phyloP scores from a whole-genome alignment of 1,284 basidiomycete species.

The Mycosarcoma mackinlayi region DNA sequence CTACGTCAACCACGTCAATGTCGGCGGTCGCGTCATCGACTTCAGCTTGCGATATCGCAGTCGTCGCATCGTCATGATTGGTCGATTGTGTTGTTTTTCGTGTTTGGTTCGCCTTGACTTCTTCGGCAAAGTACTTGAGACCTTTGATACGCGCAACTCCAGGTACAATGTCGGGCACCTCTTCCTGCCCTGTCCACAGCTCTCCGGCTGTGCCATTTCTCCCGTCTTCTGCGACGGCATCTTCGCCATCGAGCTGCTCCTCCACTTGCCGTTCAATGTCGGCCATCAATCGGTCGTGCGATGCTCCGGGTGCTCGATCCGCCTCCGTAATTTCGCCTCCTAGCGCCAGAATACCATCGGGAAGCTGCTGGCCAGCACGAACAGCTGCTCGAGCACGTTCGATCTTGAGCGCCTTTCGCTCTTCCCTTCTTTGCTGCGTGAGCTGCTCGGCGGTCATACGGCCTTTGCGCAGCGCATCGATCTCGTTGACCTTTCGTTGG shows the following conservation, averaged over 20 bases:
- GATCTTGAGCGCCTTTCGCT: conserved; percentile 65
- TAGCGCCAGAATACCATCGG: conserved; percentile 61
- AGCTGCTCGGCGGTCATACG: conserved; percentile 65
- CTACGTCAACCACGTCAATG: conserved; percentile 76
- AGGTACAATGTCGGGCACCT: conserved; percentile 49
- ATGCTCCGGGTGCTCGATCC: conserved; percentile 44
- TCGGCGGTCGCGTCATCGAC: conserved; percentile 33
- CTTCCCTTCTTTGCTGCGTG: conserved; percentile 61
- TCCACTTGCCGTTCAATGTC: conserved; percentile 53
- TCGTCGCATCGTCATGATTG: conserved; percentile 5
- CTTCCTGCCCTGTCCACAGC: conserved; percentile 57
- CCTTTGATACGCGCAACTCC: conserved; percentile 59
- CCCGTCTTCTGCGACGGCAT: conserved; percentile 14
- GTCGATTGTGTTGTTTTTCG: conserved; percentile 26
- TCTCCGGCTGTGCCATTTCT: neutral
- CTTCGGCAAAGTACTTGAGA: conserved; percentile 60
- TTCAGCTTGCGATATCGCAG: neutral
- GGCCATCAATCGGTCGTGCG: conserved; percentile 50
- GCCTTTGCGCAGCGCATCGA: conserved; percentile 70
- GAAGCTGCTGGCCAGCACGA: conserved; percentile 61
- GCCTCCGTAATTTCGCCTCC: conserved; percentile 68
- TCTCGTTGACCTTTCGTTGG: conserved; percentile 68
- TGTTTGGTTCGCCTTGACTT: conserved; percentile 45
- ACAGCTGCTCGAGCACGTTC: conserved; percentile 65
- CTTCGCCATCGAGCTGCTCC: conserved; percentile 49